phyloP scores from a whole-genome alignment of 148 eudicot genomes.

The Selenicereus undatus region DNA sequence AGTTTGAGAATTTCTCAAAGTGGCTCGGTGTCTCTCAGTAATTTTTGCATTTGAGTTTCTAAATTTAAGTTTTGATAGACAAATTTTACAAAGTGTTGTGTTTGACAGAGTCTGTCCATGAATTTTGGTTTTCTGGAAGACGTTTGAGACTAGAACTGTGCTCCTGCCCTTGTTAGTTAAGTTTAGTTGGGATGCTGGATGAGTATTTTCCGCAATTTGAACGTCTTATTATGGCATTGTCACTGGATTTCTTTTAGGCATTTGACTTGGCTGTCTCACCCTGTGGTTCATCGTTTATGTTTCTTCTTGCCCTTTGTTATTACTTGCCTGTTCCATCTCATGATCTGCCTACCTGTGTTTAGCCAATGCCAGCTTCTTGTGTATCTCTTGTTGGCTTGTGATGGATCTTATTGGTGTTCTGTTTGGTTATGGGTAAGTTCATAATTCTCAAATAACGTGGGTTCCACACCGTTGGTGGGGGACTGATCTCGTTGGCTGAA shows the following conservation, averaged over 20 bases:
- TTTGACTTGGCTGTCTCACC: background rate
- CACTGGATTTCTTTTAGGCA: background rate
- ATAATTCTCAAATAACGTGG: too few species aligned
- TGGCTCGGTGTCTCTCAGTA: constrained; percentile 45
- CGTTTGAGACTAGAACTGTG: background rate
- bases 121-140: constrained; percentile 10
- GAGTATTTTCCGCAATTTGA: background rate
- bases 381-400: too few species aligned
- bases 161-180: background rate
- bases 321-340: background rate
- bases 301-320: background rate
- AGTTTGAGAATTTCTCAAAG: constrained; percentile 42
- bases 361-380: too few species aligned
- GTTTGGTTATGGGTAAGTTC: too few species aligned
- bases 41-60: background rate
- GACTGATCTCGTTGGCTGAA: too few species aligned
- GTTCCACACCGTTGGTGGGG: too few species aligned
- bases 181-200: background rate
- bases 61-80: constrained; percentile 20
- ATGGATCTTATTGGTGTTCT: too few species aligned
- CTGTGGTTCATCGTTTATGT: background rate
- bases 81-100: background rate
- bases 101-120: background rate
- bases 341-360: background rate
- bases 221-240: background rate